phyloP scores from a whole-genome alignment of 176 grass and related monocot genomes.

The Cymbopogon citratus region DNA sequence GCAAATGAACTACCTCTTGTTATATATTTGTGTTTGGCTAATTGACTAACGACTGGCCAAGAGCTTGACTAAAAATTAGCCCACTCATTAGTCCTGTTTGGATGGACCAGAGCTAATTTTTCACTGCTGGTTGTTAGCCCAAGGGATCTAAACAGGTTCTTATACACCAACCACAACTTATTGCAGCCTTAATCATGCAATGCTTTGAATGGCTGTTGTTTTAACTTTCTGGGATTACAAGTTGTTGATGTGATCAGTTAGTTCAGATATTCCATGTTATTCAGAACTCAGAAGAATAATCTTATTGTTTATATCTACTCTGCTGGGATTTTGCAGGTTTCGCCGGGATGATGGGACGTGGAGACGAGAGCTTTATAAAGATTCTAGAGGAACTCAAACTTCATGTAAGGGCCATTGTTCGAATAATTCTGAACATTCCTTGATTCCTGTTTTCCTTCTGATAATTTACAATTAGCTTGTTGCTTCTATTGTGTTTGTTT shows the following conservation, averaged over 20 bases:
- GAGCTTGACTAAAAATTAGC: background rate
- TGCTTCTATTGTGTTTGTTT: constrained; percentile 29
- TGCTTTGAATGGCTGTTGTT: background rate
- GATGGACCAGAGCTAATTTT: background rate
- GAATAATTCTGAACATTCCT: constrained; percentile 5
- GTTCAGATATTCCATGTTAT: background rate
- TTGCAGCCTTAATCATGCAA: background rate
- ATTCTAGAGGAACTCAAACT: constrained; percentile 18
- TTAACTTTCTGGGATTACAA: background rate
- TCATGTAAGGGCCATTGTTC: constrained; percentile 30
- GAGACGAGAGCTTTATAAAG: constrained; percentile 60
- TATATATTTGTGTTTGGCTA: too few species aligned
- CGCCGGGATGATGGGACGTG: constrained; percentile 45
- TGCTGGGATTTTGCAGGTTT: constrained; percentile 29
- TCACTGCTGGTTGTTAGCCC: background rate
- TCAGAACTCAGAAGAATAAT: background rate
- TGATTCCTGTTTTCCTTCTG: background rate
- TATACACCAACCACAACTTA: background rate
- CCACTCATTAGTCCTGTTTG: too few species aligned
- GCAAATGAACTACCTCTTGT: too few species aligned
- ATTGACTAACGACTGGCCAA: background rate
- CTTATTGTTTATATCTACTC: background rate
- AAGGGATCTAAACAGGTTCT: background rate
- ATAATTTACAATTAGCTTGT: constrained; percentile 17
- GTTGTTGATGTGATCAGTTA: background rate